These are phyloP conservation scores for Vachellia pachyceras DNA, from an alignment of 306 rosid species.

Conservation along the genomic window DNA sequence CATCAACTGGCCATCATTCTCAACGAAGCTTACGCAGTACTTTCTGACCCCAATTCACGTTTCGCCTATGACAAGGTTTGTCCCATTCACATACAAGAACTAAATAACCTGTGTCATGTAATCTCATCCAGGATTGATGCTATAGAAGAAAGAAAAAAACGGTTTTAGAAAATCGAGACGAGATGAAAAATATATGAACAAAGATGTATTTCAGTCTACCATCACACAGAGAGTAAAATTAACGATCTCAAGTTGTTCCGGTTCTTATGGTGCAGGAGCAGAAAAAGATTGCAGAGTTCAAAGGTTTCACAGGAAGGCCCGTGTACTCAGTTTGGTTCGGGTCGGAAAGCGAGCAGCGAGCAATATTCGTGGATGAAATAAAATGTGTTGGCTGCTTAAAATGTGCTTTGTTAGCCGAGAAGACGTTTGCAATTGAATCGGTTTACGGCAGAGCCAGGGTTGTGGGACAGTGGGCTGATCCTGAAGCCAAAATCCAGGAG, in stretches of 20 bases:
- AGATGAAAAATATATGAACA: conserved; percentile 2
- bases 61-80: conserved; percentile 77
- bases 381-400: conserved; percentile 92
- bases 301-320: conserved; percentile 88
- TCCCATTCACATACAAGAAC: background rate
- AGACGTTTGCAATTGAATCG: conserved; percentile 91
- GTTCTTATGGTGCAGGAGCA: conserved; percentile 67
- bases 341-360: conserved; percentile 71
- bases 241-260: background rate
- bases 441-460: conserved; percentile 96
- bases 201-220: background rate
- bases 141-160: background rate
- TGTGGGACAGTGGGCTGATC: conserved; percentile 94
- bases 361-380: conserved; percentile 90
- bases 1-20: conserved; percentile 96
- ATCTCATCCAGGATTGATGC: background rate
- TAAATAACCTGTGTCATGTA: background rate
- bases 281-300: conserved; percentile 73
- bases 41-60: conserved; percentile 76
- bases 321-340: conserved; percentile 85
- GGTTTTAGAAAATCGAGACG: background rate
- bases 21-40: conserved; percentile 80
- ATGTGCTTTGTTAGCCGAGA: conserved; percentile 85
- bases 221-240: background rate
- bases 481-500: conserved; percentile 67